Percentiles rank a stretch among this genome's conserved stretches.
phyloP scores from a whole-genome alignment of 202 grass and related monocot species.

The Carex sylvatica region DNA sequence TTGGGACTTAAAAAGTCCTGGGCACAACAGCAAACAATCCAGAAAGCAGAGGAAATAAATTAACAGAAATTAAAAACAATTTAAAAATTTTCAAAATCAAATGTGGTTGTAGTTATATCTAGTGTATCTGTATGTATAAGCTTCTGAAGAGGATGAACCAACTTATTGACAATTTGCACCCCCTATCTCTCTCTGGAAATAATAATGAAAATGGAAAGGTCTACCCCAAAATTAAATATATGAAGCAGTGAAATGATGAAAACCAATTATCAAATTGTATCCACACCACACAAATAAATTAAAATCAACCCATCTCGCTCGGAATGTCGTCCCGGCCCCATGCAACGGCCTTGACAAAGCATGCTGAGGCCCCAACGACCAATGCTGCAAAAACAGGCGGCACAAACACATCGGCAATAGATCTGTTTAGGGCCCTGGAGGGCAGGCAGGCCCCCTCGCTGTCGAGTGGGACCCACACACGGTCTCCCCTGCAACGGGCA shows the following conservation, averaged over 20 bases:
- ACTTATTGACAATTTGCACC: constrained; percentile 11
- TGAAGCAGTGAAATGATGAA: not conserved
- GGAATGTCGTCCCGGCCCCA: constrained; percentile 20
- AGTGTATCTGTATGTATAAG: not conserved
- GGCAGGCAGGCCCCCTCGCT: constrained; percentile 65
- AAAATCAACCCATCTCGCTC: not conserved
- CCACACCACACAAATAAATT: not conserved
- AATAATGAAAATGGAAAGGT: not conserved
- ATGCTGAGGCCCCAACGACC: constrained; percentile 57
- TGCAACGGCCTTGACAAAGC: constrained; percentile 65
- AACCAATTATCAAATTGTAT: not conserved
- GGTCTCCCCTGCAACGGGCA: not conserved
- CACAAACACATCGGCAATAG: constrained; percentile 50
- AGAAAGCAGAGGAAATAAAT: not conserved
- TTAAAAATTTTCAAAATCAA: not conserved
- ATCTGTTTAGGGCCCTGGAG: constrained; percentile 41
- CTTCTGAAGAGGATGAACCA: not conserved
- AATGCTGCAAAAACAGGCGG: constrained; percentile 68
- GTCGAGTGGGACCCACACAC: constrained; percentile 49
- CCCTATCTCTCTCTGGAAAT: not conserved
- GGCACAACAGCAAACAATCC: too few species aligned
- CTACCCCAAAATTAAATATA: constrained; percentile 3
- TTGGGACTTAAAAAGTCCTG: too few species aligned
- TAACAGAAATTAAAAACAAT: not conserved
- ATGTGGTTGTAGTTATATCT: not conserved